Percentiles rank a stretch among this genome's conserved stretches.
Conservation (phyloP, 306 rosid species). For the Argentina anserina region DNA sequence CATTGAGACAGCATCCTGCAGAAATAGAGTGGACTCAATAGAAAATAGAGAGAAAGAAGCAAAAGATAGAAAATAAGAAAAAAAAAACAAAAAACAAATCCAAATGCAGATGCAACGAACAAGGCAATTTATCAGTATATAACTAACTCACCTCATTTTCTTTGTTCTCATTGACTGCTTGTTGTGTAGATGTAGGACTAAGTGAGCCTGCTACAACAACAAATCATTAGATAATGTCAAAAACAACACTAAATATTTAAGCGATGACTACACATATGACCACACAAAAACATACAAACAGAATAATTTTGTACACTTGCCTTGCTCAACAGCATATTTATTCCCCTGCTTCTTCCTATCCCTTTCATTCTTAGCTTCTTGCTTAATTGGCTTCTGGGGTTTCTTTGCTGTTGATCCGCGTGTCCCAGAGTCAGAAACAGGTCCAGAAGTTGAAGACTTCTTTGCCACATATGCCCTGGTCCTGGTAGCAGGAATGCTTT, state of each 20-base stretch:
- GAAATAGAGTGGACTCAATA: background rate
- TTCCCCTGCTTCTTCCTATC: slow-evolving; percentile 40
- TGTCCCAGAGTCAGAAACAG: slow-evolving; percentile 34
- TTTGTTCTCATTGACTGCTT: slow-evolving; percentile 45
- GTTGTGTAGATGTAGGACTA: slow-evolving; percentile 37
- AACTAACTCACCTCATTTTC: slow-evolving; percentile 55
- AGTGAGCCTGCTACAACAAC: slow-evolving; percentile 30
- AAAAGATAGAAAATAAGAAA: background rate
- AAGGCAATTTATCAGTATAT: background rate
- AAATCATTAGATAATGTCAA: slow-evolving; percentile 10
- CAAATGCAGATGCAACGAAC: background rate
- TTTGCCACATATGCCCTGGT: slow-evolving; percentile 37
- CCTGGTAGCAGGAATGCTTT: slow-evolving; percentile 33
- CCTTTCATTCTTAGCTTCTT: slow-evolving; percentile 39
- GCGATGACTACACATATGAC: background rate
- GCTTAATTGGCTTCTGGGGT: slow-evolving; percentile 48
- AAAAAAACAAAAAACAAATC: background rate
- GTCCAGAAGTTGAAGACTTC: slow-evolving; percentile 38
- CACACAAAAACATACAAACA: background rate
- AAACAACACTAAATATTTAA: background rate
- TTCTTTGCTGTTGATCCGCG: slow-evolving; percentile 36
- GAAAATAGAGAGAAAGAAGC: background rate
- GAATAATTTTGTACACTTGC: slow-evolving; percentile 26
- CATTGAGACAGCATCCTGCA: slow-evolving; percentile 42
- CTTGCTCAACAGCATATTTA: slow-evolving; percentile 39